Conservation (phyloP, 768 basidiomycete genomes). For the Tremella yokohamensis region DNA sequence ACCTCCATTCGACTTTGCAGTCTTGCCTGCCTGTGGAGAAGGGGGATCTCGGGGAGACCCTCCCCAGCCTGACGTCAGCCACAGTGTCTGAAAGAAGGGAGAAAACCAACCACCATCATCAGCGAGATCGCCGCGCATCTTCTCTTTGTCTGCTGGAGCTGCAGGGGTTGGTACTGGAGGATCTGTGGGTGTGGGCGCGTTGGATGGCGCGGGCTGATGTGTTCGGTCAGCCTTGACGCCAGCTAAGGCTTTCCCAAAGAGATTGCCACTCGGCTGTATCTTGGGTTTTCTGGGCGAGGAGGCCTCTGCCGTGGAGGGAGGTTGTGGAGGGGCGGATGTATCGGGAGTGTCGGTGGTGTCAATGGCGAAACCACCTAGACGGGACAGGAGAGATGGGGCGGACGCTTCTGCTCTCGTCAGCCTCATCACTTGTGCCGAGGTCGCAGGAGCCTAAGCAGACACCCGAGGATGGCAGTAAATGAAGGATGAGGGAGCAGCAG, state of each 20-base stretch:
- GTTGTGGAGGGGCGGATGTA: neutral
- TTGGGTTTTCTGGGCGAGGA: constrained; percentile 22
- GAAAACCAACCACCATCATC: constrained; percentile 8
- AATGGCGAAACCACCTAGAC: constrained; percentile 36
- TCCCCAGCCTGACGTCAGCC: constrained; percentile 1
- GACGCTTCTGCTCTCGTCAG: constrained; percentile 19
- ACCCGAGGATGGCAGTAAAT: neutral
- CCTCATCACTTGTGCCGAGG: neutral
- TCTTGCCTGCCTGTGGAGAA: neutral
- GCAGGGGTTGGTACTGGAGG: constrained; percentile 14
- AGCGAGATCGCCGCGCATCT: constrained; percentile 12
- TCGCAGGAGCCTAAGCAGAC: neutral
- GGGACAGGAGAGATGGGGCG: constrained; percentile 33
- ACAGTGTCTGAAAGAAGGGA: neutral
- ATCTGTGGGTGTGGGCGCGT: neutral
- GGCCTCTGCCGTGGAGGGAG: constrained; percentile 12
- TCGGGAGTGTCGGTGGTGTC: constrained; percentile 7
- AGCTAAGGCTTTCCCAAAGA: constrained; percentile 40
- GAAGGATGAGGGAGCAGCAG: neutral
- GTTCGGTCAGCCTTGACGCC: constrained; percentile 29
- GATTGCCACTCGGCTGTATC: constrained; percentile 14
- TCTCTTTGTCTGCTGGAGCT: neutral
- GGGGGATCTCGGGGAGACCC: neutral
- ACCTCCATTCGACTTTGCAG: too few relatives aligned
- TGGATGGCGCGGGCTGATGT: neutral